Evolutionary conservation across 768 basidiomycete genomes (phyloP).

Genomic region (Pluteus cervinus): DNA sequence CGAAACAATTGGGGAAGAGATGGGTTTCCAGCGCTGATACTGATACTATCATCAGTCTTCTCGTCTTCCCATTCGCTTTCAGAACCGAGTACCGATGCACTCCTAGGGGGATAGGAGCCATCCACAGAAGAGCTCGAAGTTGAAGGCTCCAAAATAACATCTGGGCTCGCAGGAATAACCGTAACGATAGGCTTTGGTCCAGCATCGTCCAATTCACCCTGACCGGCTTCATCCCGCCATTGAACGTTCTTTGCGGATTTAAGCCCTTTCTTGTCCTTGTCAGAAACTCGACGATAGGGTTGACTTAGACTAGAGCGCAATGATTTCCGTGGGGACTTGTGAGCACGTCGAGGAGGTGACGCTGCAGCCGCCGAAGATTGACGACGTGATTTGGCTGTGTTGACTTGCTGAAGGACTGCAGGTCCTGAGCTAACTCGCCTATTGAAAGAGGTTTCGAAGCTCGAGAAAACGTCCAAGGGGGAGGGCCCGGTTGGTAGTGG

Average conservation of each 20-base stretch:
- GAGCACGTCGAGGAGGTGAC: conserved; percentile 44
- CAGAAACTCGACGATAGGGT: conserved; percentile 59
- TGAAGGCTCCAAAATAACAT: conserved; percentile 7
- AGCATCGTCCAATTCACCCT: conserved; percentile 70
- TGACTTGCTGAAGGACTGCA: conserved; percentile 30
- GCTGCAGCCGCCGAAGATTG: conserved; percentile 36
- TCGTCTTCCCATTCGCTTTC: conserved; percentile 93
- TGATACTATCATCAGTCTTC: conserved; percentile 74
- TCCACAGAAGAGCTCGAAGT: conserved; percentile 10
- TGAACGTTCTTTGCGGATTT: conserved; percentile 72
- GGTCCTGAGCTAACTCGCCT: conserved; percentile 48
- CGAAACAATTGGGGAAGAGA: conserved; percentile 34
- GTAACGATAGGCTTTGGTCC: conserved; percentile 29
- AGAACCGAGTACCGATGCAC: conserved; percentile 46
- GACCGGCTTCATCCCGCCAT: conserved; percentile 85
- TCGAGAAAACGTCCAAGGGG: conserved; percentile 42
- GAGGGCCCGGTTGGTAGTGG: conserved; percentile 24
- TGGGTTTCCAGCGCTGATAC: conserved; percentile 34
- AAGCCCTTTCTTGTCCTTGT: conserved; percentile 51
- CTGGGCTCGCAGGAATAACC: conserved; percentile 39
- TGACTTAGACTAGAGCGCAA: conserved; percentile 58
- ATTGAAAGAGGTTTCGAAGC: conserved; percentile 42
- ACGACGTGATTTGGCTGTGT: conserved; percentile 25
- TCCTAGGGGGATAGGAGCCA: conserved; percentile 31
- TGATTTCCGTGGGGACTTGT: conserved; percentile 67